phyloP scores from a whole-genome alignment of 2,329 filamentous ascomycete species.

The Alternaria sp. region DNA sequence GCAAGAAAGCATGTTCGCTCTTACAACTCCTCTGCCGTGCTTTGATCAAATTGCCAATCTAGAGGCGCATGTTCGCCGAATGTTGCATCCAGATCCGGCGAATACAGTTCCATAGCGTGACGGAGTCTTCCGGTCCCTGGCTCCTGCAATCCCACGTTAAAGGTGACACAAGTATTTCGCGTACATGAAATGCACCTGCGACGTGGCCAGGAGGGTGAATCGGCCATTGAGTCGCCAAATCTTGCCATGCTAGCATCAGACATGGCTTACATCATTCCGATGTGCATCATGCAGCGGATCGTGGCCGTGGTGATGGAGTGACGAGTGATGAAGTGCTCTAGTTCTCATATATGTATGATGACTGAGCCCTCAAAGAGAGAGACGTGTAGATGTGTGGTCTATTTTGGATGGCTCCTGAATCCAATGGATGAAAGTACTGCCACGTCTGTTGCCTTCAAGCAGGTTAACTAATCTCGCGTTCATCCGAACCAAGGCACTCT shows the following conservation, averaged over 20 bases:
- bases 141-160: slow-evolving; percentile 2
- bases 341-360: neutral
- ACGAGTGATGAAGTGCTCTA: neutral
- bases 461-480: neutral
- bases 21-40: neutral
- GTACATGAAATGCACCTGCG: slow-evolving; percentile 6
- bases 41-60: neutral
- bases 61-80: neutral
- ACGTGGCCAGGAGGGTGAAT: neutral
- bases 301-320: neutral
- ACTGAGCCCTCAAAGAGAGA: neutral
- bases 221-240: neutral
- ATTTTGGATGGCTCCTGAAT: no score
- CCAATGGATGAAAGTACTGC: neutral
- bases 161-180: slow-evolving; percentile 3
- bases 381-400: neutral
- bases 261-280: neutral
- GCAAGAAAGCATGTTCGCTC: neutral
- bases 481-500: neutral
- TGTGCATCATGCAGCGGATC: neutral
- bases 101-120: slow-evolving; percentile 3
- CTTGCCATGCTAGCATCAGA: neutral
- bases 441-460: neutral
- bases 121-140: slow-evolving; percentile 5
- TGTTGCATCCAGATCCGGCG: neutral